Evolutionary conservation across 2,329 filamentous ascomycete genomes (phyloP).

Genomic region (Hypomyces perniciosus): DNA sequence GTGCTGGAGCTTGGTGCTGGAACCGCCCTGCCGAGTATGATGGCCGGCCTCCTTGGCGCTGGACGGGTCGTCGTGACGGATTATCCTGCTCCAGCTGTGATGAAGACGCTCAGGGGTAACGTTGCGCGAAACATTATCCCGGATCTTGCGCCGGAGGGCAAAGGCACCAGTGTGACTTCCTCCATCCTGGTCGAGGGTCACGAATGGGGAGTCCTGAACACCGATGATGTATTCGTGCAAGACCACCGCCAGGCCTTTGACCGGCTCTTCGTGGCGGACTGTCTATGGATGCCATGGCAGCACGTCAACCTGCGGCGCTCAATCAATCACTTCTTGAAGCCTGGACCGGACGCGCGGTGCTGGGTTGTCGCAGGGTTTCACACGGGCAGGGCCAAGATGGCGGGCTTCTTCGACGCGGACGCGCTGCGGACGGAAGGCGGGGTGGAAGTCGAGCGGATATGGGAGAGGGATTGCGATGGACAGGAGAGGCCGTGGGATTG

Average conservation of each 20-base stretch:
- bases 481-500: conserved; percentile 53
- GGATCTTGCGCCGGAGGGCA: conserved; percentile 27
- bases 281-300: conserved; percentile 69
- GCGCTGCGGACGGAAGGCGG: conserved; percentile 40
- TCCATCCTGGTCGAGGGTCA: conserved; percentile 51
- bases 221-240: conserved; percentile 7
- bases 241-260: conserved; percentile 42
- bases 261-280: conserved; percentile 64
- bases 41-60: conserved; percentile 44
- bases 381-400: conserved; percentile 60
- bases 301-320: conserved; percentile 60
- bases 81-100: conserved; percentile 57
- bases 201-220: conserved; percentile 51
- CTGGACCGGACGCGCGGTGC: conserved; percentile 40
- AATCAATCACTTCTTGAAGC: conserved; percentile 54
- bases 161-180: conserved; percentile 9
- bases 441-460: conserved; percentile 58
- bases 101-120: conserved; percentile 55
- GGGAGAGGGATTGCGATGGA: conserved; percentile 64
- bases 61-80: conserved; percentile 55
- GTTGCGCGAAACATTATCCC: conserved; percentile 44
- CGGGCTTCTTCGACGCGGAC: conserved; percentile 53
- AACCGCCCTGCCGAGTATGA: conserved; percentile 47
- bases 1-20: conserved; percentile 65
- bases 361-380: conserved; percentile 69